A percentile compares a stretch with the other conserved stretches of the same genome.
These are phyloP conservation scores for Debaryomyces coudertii DNA, from an alignment of 1,139 yeast genomes.

Conservation along the genomic window DNA sequence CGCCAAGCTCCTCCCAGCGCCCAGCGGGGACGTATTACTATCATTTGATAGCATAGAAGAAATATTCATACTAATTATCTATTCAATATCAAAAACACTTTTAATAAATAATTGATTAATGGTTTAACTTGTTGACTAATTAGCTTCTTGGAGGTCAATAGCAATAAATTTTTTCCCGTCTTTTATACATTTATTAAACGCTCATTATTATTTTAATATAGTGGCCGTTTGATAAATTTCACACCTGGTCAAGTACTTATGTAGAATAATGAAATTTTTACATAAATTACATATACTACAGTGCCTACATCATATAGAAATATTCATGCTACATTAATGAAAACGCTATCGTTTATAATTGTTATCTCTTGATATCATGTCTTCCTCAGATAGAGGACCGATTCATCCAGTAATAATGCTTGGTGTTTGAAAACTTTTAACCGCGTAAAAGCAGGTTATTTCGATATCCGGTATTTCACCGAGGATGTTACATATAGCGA, in stretches of 20 bases:
- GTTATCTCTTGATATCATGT: background rate
- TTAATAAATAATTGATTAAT: slow-evolving; percentile 6
- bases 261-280: background rate
- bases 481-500: background rate
- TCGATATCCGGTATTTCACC: background rate
- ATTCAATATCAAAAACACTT: slow-evolving; percentile 6
- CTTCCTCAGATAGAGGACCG: background rate
- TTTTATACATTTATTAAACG: slow-evolving; percentile 8
- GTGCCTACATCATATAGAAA: background rate
- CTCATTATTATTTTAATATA: slow-evolving; percentile 10
- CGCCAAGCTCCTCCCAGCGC: background rate
- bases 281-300: background rate
- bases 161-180: slow-evolving; percentile 11
- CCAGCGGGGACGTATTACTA: slow-evolving; percentile 19
- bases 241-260: slow-evolving; percentile 4
- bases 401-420: slow-evolving; percentile 9
- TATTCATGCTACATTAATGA: background rate
- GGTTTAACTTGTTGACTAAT: slow-evolving; percentile 2
- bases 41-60: slow-evolving; percentile 45
- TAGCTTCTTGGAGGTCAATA: slow-evolving; percentile 7
- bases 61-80: slow-evolving; percentile 34
- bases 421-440: slow-evolving; percentile 9
- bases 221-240: slow-evolving; percentile 10
- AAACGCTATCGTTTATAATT: background rate
- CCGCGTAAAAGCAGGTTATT: slow-evolving; percentile 7